Evolutionary conservation across 495 filamentous ascomycete species (phyloP), one percentile per base, ranked within the genome.

Genomic region (Tuber umbilicatum): DNA sequence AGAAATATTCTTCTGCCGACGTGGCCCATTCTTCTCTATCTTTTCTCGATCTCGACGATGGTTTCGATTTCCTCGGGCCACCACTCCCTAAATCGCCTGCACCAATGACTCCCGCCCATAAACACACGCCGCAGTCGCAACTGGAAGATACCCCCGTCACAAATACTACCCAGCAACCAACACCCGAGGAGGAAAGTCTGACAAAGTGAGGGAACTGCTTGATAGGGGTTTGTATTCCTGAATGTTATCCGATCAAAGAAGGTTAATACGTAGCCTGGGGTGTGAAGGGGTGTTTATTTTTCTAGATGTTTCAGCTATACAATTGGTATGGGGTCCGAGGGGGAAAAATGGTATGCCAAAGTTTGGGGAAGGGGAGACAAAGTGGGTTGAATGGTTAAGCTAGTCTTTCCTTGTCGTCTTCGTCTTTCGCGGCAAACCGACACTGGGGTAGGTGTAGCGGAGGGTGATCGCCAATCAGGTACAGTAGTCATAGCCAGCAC

Each of bases 321-420:
- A 27, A 40, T 41, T 73, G 39, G 5, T 42, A 39, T 69, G 37
- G 35, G 45, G 17, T 40, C 38, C 16, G 70, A 73, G 37, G 35
- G 50, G 10, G 3, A 47, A 47, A 31, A 60, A 31, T 27, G 55
- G 55, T 35, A 64, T 35, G 27, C 31, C 31, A 17, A 64, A 64
- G 55, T 1, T 64, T 19, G 14, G 55, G 12, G 14, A 35, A 55
- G 47, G 42, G 68, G 55, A 69, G 71, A 73, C 35, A 73, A 75
- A 55, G 27, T 47, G 55, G 75, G 60, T 75, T 16, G 31, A 68
- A 72, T n/a, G 42, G 67, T 71, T 55, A 37, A 37, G n/a, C 60
- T 40, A 40, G 50, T 74, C 68, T 55, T 38, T 75, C 69, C 71
- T 77, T 73, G 55, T 40, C 71, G 39, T 69, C 60, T 64, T 64